Percentiles rank a stretch among this genome's conserved stretches.
Conservation (phyloP, 495 filamentous ascomycete species). For the Penicillium riverlandense region DNA sequence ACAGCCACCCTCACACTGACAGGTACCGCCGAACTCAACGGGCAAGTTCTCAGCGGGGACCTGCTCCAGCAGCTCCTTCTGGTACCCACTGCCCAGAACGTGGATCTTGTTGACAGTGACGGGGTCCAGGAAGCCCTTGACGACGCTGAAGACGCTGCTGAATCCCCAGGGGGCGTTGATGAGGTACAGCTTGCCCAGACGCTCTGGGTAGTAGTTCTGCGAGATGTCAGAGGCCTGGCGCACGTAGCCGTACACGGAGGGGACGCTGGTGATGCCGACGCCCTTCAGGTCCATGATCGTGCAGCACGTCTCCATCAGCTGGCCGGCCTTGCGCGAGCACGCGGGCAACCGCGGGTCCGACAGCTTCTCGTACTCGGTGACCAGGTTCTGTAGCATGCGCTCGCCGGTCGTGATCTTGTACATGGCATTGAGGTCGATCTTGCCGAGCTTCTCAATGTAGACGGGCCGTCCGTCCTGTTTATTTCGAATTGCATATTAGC, state of each 20-base stretch:
- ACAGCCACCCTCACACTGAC: conserved; percentile 79
- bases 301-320: conserved; percentile 93
- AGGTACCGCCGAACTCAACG: conserved; percentile 75
- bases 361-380: conserved; percentile 93
- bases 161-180: conserved; percentile 98
- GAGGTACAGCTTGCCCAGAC: conserved; percentile 79
- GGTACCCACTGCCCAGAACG: conserved; percentile 73
- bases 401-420: conserved; percentile 88
- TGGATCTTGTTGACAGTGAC: conserved; percentile 96
- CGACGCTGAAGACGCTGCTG: conserved; percentile 68
- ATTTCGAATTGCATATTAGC: neutral
- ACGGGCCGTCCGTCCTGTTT: conserved; percentile 86
- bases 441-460: conserved; percentile 94
- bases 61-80: conserved; percentile 75
- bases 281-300: conserved; percentile 95
- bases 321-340: conserved; percentile 86
- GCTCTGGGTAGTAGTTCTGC: conserved; percentile 98
- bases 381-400: conserved; percentile 92
- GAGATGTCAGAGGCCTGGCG: conserved; percentile 72
- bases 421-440: conserved; percentile 84
- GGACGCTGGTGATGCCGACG: conserved; percentile 72
- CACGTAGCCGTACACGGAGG: conserved; percentile 81
- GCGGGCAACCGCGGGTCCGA: conserved; percentile 88
- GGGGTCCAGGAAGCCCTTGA: conserved; percentile 91
- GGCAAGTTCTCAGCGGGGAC: conserved; percentile 89